Percentiles rank a stretch among this genome's conserved stretches.
These are phyloP conservation scores for Suillus decipiens DNA, from an alignment of 768 basidiomycete genomes.

Conservation along the genomic window DNA sequence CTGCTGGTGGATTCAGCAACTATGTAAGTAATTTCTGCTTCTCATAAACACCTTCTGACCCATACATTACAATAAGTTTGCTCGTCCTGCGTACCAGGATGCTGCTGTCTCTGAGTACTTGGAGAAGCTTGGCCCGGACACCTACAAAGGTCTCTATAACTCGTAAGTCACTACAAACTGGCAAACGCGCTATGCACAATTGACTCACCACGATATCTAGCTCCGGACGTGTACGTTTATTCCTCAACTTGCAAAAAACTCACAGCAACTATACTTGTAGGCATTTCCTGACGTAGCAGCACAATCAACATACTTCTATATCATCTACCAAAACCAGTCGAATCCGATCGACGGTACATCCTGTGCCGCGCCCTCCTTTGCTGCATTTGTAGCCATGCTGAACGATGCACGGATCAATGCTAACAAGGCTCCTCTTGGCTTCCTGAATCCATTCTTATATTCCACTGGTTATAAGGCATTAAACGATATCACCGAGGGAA, in stretches of 20 bases:
- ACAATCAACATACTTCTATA: constrained; percentile 49
- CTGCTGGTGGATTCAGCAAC: constrained; percentile 55
- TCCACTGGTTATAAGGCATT: constrained; percentile 33
- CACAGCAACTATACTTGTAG: constrained; percentile 26
- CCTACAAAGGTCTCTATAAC: constrained; percentile 63
- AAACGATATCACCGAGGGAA: constrained; percentile 61
- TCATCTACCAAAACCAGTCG: constrained; percentile 44
- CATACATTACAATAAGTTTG: constrained; percentile 39
- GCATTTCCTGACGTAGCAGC: constrained; percentile 70
- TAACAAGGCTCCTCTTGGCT: constrained; percentile 51
- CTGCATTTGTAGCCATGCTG: constrained; percentile 62
- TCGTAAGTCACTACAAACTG: constrained; percentile 36
- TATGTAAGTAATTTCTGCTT: constrained; percentile 42
- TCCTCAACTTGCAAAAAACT: not conserved
- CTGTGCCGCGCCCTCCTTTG: constrained; percentile 63
- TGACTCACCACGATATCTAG: constrained; percentile 28
- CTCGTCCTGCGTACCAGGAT: constrained; percentile 56
- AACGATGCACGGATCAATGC: constrained; percentile 59
- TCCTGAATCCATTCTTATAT: constrained; percentile 68
- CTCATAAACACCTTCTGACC: not conserved
- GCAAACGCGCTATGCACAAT: not conserved
- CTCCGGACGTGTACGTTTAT: constrained; percentile 51
- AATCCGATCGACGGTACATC: constrained; percentile 62
- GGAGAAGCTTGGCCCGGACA: constrained; percentile 43
- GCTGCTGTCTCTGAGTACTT: constrained; percentile 47